phyloP scores from a whole-genome alignment of 2,329 filamentous ascomycete species.

The Trichoderma aggressivum region DNA sequence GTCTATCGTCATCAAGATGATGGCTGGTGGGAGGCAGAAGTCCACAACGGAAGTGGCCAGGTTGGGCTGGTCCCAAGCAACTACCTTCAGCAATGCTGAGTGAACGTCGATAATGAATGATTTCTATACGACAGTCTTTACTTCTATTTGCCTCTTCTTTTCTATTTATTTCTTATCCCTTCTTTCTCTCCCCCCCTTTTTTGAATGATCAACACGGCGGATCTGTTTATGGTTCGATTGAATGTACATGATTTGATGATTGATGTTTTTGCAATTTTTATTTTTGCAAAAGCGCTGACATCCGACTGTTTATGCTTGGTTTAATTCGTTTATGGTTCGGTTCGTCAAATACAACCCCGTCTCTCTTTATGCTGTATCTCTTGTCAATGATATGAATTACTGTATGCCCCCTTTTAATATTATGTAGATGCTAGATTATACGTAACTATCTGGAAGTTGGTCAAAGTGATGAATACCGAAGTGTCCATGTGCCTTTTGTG shows the following conservation, averaged over 20 bases:
- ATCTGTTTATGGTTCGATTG: constrained; percentile 5
- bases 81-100: constrained; percentile 56
- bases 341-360: constrained; percentile 9
- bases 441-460: background rate
- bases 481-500: background rate
- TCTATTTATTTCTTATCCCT: background rate
- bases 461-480: background rate
- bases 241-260: constrained; percentile 16
- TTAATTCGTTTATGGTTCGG: constrained; percentile 1
- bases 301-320: constrained; percentile 10
- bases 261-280: background rate
- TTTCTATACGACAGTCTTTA: background rate
- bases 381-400: background rate
- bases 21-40: constrained; percentile 98
- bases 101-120: background rate
- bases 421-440: background rate
- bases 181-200: background rate
- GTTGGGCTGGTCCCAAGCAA: constrained; percentile 65
- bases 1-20: constrained; percentile 91
- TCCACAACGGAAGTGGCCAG: constrained; percentile 64
- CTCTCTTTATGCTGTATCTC: background rate
- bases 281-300: background rate
- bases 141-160: background rate
- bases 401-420: background rate
- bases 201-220: constrained; percentile 9